Conservation (phyloP, 768 basidiomycete genomes). For the Lactarius trivialis region DNA sequence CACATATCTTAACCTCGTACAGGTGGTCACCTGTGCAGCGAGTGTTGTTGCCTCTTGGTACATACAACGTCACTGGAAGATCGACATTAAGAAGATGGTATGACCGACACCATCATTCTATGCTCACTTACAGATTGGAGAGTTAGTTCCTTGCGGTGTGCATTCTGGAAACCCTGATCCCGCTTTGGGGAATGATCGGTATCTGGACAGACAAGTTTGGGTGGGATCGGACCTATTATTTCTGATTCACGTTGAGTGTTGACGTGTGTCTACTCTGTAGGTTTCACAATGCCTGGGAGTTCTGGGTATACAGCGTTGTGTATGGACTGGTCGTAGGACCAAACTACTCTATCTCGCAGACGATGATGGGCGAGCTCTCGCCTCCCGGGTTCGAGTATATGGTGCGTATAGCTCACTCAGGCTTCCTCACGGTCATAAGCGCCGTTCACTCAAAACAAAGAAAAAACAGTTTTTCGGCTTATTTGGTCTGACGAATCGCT, state of each 20-base stretch:
- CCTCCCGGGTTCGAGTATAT: slow-evolving; percentile 86
- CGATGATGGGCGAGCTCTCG: slow-evolving; percentile 85
- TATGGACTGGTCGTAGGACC: slow-evolving; percentile 82
- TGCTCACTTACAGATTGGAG: background rate
- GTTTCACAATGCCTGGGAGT: slow-evolving; percentile 82
- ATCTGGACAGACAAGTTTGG: slow-evolving; percentile 75
- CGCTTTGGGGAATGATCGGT: slow-evolving; percentile 82
- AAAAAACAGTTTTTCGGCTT: slow-evolving; percentile 69
- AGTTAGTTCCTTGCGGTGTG: slow-evolving; percentile 69
- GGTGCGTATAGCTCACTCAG: slow-evolving; percentile 30
- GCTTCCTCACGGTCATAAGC: background rate
- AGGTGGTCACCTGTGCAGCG: slow-evolving; percentile 65
- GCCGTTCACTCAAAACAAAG: background rate
- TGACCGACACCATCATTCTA: background rate
- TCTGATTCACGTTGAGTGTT: background rate
- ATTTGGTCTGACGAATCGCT: slow-evolving; percentile 35
- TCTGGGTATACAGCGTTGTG: slow-evolving; percentile 80
- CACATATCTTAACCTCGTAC: slow-evolving; percentile 70
- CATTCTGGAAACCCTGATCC: slow-evolving; percentile 68
- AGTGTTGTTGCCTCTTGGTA: slow-evolving; percentile 80
- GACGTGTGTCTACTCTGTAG: background rate
- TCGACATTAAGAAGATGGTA: slow-evolving; percentile 74
- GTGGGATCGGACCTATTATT: slow-evolving; percentile 33
- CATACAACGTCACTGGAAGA: slow-evolving; percentile 71
- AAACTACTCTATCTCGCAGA: slow-evolving; percentile 81